Conservation (phyloP, 2,329 filamentous ascomycete genomes). For the Fusarium sp. region DNA sequence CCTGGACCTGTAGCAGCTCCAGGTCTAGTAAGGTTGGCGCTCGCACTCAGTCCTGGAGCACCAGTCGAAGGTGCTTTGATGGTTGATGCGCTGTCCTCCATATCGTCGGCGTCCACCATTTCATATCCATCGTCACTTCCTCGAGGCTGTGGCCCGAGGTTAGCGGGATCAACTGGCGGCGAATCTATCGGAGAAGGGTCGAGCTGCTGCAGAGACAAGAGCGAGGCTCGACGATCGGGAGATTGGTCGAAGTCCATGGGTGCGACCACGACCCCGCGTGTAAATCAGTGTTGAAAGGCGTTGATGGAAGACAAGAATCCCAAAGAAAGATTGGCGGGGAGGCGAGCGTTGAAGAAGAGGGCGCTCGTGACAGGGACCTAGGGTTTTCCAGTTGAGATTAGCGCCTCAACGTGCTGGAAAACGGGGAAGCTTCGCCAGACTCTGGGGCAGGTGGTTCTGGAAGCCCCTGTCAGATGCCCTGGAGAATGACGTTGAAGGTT, state of each 20-base stretch:
- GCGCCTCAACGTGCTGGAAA: conserved; percentile 42
- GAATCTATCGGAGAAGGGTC: conserved; percentile 82
- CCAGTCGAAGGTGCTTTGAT: conserved; percentile 57
- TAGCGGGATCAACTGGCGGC: conserved; percentile 57
- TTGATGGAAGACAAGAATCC: conserved; percentile 5
- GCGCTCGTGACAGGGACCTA: conserved; percentile 29
- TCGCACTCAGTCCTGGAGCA: conserved; percentile 68
- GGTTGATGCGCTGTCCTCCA: conserved; percentile 47
- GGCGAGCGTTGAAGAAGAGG: conserved; percentile 10
- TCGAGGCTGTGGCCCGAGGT: conserved; percentile 49
- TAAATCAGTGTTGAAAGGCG: neutral
- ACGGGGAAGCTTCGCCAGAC: conserved; percentile 26
- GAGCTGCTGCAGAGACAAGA: conserved; percentile 77
- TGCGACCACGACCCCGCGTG: conserved; percentile 24
- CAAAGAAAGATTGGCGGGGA: conserved; percentile 32
- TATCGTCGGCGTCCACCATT: conserved; percentile 44
- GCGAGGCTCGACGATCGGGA: conserved; percentile 40
- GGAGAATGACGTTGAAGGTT: conserved; percentile 43
- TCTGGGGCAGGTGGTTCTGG: conserved; percentile 38
- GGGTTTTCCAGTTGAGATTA: conserved; percentile 40
- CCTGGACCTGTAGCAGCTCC: conserved; percentile 62
- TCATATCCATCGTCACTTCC: conserved; percentile 48
- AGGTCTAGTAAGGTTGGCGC: conserved; percentile 34
- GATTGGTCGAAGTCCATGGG: conserved; percentile 42
- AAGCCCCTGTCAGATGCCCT: conserved; percentile 33